Percentiles rank a stretch among this genome's conserved stretches.
Evolutionary conservation across 768 basidiomycete species (phyloP).

Genomic region (Panaeolus cyanescens): DNA sequence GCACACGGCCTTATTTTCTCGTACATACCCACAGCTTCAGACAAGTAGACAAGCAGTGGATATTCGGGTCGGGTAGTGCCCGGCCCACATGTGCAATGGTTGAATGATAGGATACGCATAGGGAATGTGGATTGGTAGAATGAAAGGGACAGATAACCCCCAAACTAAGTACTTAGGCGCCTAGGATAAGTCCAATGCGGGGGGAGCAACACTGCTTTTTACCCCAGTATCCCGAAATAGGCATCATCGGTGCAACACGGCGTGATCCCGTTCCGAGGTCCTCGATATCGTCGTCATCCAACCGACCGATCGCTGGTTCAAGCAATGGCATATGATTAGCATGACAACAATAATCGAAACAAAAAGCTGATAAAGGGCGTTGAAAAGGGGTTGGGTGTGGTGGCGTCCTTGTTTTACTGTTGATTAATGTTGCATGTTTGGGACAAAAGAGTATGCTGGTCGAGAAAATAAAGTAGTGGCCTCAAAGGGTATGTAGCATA

Average conservation of each 20-base stretch:
- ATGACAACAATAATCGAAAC: neutral
- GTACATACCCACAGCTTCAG: neutral
- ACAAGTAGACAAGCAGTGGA: no score
- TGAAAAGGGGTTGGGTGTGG: neutral
- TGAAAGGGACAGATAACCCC: neutral
- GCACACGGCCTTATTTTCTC: no score
- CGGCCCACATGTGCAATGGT: neutral
- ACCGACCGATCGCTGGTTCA: neutral
- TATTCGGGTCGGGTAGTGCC: neutral
- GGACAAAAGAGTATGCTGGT: neutral
- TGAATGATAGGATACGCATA: neutral
- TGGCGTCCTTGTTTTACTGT: neutral
- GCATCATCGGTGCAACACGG: neutral
- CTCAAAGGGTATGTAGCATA: neutral
- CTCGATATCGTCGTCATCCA: neutral
- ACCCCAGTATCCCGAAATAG: neutral
- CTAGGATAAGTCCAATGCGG: neutral
- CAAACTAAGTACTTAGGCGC: neutral
- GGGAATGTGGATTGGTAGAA: neutral
- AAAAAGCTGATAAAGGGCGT: neutral
- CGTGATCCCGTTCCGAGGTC: neutral
- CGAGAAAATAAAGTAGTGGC: neutral
- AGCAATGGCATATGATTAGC: neutral
- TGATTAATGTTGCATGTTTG: neutral
- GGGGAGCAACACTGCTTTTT: neutral